Conservation (phyloP, 129 eudicot species). For the Chrysanthemum seticuspe region DNA sequence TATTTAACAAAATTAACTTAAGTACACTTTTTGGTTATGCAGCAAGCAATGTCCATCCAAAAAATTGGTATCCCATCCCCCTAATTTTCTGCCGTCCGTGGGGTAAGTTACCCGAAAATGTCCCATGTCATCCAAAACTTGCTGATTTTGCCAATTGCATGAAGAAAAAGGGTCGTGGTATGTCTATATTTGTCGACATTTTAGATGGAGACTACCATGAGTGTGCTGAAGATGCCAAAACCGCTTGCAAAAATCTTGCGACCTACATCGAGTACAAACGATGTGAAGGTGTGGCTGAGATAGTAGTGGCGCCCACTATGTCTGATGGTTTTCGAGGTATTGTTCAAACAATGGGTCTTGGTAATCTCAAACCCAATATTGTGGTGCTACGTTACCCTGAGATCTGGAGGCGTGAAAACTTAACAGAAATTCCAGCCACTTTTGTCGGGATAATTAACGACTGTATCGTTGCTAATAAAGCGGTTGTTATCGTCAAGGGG, state of each 20-base stretch:
- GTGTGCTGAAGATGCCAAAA: conserved; percentile 92
- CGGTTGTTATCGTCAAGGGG: conserved; percentile 96
- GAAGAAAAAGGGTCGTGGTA: conserved; percentile 98
- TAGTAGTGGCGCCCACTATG: conserved; percentile 93
- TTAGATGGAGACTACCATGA: conserved; percentile 94
- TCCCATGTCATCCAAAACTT: conserved; percentile 97
- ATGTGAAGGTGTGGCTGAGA: conserved; percentile 98
- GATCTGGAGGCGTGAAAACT: conserved; percentile 93
- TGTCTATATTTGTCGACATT: conserved; percentile 92
- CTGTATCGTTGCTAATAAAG: conserved; percentile 98
- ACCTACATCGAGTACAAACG: conserved; percentile 90
- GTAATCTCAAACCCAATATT: conserved; percentile 95
- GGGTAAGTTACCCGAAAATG: conserved; percentile 97
- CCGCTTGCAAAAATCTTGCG: conserved; percentile 78
- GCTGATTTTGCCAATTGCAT: conserved; percentile 98
- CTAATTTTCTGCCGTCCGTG: conserved; percentile 96
- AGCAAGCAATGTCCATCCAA: conserved; percentile 96
- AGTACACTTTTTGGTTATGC: conserved; percentile 25
- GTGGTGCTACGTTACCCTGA: conserved; percentile 97
- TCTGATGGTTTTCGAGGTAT: conserved; percentile 92
- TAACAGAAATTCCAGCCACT: conserved; percentile 87
- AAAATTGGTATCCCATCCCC: conserved; percentile 99
- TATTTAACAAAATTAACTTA: background rate
- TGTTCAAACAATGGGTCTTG: conserved; percentile 99
- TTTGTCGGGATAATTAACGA: conserved; percentile 94